Percentiles rank a stretch among this genome's conserved stretches.
Conservation (phyloP, 495 filamentous ascomycete genomes). For the Aspergillus cristatus region DNA sequence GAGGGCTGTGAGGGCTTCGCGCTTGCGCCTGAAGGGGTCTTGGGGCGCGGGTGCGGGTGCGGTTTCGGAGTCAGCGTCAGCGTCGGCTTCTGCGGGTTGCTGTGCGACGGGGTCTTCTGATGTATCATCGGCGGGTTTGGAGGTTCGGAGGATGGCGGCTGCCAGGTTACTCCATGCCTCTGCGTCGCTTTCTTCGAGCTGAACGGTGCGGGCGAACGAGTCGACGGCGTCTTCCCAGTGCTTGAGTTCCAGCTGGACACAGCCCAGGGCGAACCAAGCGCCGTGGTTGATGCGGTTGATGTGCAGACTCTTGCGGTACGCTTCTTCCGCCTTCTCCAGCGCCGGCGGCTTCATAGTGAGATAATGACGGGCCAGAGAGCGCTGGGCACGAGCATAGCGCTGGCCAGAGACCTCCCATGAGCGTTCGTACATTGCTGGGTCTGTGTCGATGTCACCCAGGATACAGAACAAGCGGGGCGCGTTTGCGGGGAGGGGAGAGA, state of each 20-base stretch:
- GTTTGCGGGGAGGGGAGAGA: constrained; percentile 62
- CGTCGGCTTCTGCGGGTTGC: constrained; percentile 9
- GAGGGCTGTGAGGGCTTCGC: constrained; percentile 71
- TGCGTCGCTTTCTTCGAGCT: constrained; percentile 78
- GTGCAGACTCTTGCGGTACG: constrained; percentile 65
- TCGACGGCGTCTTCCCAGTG: constrained; percentile 75
- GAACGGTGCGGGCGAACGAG: constrained; percentile 70
- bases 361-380: constrained; percentile 72
- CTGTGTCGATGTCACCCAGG: constrained; percentile 76
- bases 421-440: constrained; percentile 64
- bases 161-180: constrained; percentile 94
- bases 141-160: constrained; percentile 56
- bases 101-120: constrained; percentile 24
- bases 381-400: constrained; percentile 79
- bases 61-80: constrained; percentile 29
- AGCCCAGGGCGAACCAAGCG: constrained; percentile 85
- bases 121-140: constrained; percentile 25
- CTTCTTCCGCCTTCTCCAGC: constrained; percentile 59
- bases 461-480: constrained; percentile 90
- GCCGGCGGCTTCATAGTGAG: constrained; percentile 49
- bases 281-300: constrained; percentile 73
- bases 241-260: constrained; percentile 68
- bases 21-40: constrained; percentile 52
- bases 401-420: constrained; percentile 81
- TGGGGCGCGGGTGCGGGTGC: constrained; percentile 1